Conservation (phyloP, 345 rosid genomes). For the Pistacia integerrima region DNA sequence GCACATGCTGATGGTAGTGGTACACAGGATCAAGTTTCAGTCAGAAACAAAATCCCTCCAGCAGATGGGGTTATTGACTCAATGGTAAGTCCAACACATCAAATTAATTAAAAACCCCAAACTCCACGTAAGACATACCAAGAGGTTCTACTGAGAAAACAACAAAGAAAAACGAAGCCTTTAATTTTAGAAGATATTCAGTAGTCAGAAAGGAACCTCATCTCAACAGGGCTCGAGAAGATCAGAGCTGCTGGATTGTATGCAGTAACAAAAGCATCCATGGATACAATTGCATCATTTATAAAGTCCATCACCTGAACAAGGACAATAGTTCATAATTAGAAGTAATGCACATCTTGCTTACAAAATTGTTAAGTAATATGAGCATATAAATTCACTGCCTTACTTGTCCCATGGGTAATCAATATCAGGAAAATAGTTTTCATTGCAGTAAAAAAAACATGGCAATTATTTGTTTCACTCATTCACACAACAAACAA, state of each 20-base stretch:
- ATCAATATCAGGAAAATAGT: constrained; percentile 6
- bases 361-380: neutral
- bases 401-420: neutral
- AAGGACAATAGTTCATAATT: neutral
- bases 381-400: neutral
- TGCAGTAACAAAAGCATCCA: constrained; percentile 75
- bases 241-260: constrained; percentile 70
- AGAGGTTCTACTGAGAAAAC: too few species aligned
- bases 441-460: neutral
- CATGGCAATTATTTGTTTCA: neutral
- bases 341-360: constrained; percentile 5
- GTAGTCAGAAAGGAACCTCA: constrained; percentile 51
- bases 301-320: constrained; percentile 94
- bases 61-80: neutral
- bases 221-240: constrained; percentile 69
- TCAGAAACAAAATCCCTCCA: neutral
- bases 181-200: constrained; percentile 7
- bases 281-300: constrained; percentile 88
- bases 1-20: neutral
- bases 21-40: neutral
- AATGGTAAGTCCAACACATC: neutral
- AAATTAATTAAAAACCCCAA: neutral
- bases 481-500: neutral
- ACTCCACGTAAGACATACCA: neutral
- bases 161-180: neutral